Base-by-base conservation (phyloP, 176 grass and related monocot species). In the Musa acuminata region DNA sequence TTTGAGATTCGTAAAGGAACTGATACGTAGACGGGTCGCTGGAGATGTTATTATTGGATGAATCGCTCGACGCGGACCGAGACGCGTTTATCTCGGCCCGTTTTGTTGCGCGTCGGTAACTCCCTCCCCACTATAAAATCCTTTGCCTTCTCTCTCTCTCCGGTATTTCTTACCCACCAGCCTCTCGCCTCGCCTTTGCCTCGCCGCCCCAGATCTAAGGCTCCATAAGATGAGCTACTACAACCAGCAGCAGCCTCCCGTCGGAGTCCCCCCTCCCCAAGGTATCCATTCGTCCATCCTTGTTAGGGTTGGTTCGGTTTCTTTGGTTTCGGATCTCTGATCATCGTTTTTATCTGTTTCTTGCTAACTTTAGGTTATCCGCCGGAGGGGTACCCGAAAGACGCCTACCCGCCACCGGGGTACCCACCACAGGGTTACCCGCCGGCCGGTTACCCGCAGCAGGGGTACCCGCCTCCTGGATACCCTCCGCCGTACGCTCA, bases 251-350 rank as follows among this genome's bases (percentile, higher is more conserved):
- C 83, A 70, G 48, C 69, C 77, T 8, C 85, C 85, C 4, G 75
- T 83, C 20, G 85, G 85, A n/a, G 85, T 78, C 11, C 85, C 85
- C 27, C 85, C 85, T 75, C 49, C 76, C 23, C 85, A 87, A 87
- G 85, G 85, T 87, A 65, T 9, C 55, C 64, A 16, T 21, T 20
- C 12, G 10, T 11, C 29, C 19, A 24, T 26, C 13, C 11, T 64
- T 49, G 17, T 64, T 1, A 24, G 51, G 51, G 6, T 23, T 73
- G 67, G 12, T 25, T 16, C 17, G 8, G 24, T 19, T 16, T 11
- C 8, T 25, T 19, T 26, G 63, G 20, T 70, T 29, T 53, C 49
- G 75, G 81, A 67, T 65, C 71, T 53, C 2, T 16, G 72, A 62
- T 26, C 13, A 20, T 78, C 19, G 8, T 20, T 75, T 48, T 71